Evolutionary conservation across 768 basidiomycete genomes (phyloP), one percentile per base, ranked within the genome.

Genomic region (Ramaria rubella): DNA sequence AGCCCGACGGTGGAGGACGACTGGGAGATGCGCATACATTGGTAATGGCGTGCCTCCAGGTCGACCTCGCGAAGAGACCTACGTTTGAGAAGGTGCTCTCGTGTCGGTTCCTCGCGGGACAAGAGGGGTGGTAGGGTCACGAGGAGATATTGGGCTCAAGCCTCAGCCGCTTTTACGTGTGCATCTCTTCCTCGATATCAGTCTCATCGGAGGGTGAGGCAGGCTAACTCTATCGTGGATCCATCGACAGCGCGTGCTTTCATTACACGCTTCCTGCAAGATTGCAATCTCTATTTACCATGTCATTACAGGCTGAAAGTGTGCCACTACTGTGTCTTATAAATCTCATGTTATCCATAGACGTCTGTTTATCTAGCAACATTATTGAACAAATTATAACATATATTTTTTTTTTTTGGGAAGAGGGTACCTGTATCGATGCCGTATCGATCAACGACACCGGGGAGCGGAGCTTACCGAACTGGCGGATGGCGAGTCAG

Each of bases 21-120:
- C 76, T 95, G 34, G 85, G 82, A 14, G 93, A 95, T 63, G 96
- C 91, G 2, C 85, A 89, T 43, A 82, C 81, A 30, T 79, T 97
- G 48, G 92, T 96, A 14, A 75, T 81, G 56, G 82, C 86, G 31
- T 97, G 96, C 70, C 75, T 98, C 43, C 83, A 83, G 62, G 80
- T 94, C n/a, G 83, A 88, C 34, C 78, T 90, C 36, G 70, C 68
- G 34, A 82, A 84, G 23, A 80, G 95, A 53, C 94, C 95, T 15
- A 86, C 87, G 4, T 96, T 95, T 66, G 90, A 93, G 64, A 78
- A 78, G 66, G 81, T 97, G 52, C 73, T 90, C 34, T 76, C 85
- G 64, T 86, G 84, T 69, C 80, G 85, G 27, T 97, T 96, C 75
- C 73, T 98, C 60, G 77, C 77, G 53, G 93, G 93, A 8, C 69